These are phyloP conservation scores for Coemansia sp. DNA, from an alignment of 192 early-diverging fungal species.

Conservation along the genomic window DNA sequence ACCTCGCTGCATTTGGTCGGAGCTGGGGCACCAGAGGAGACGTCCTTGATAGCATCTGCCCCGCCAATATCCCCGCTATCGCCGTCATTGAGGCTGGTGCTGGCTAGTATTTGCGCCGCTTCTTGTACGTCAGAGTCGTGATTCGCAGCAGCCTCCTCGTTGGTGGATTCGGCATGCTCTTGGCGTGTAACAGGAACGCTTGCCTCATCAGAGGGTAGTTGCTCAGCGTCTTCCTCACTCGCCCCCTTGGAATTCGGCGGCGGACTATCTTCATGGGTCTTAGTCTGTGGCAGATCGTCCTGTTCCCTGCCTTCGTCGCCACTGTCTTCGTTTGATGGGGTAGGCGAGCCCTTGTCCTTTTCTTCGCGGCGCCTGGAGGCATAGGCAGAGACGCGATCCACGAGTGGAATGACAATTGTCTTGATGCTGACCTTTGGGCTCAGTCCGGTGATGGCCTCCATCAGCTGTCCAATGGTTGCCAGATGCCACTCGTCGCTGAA, in stretches of 20 bases:
- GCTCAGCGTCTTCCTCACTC: background rate
- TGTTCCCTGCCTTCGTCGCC: background rate
- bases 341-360: slow-evolving; percentile 37
- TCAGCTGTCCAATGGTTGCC: slow-evolving; percentile 80
- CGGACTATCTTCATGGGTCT: background rate
- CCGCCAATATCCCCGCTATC: background rate
- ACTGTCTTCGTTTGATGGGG: slow-evolving; percentile 3
- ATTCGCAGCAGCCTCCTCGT: slow-evolving; percentile 16
- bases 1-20: slow-evolving; percentile 22
- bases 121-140: background rate
- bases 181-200: background rate
- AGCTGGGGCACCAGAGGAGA: background rate
- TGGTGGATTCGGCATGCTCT: background rate
- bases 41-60: background rate
- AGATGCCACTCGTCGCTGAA: slow-evolving; percentile 98
- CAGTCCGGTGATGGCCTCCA: slow-evolving; percentile 87
- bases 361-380: slow-evolving; percentile 78
- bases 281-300: background rate
- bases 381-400: slow-evolving; percentile 92
- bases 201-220: background rate
- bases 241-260: background rate
- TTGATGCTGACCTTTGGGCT: slow-evolving; percentile 95
- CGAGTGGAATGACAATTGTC: slow-evolving; percentile 90
- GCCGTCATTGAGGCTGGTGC: background rate
- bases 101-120: background rate